Base-by-base conservation (phyloP, 768 basidiomycete genomes). In the Suillus americanus region DNA sequence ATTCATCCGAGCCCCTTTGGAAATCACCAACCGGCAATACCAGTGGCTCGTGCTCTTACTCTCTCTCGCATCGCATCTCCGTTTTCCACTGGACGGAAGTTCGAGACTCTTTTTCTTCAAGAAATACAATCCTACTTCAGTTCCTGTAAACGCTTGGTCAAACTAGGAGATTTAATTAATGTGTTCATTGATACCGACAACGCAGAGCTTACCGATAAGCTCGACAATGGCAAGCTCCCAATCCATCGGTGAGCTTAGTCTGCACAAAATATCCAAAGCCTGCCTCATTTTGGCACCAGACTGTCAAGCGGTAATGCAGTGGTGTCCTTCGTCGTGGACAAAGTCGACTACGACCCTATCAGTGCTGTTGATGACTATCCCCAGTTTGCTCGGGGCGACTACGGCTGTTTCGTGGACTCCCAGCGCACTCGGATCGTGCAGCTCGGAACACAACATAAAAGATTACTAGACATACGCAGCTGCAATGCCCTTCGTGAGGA, bases 401-500 rank as follows among this genome's bases (percentile, higher is more conserved):
- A 95, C 20, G 97, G 97, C 0, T 96, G 91, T 70, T 92, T 91
- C 84, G 82, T 97, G 23, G 93, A 98, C 69, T 77, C 88, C 1
- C 73, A 80, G 2, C 72, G 82, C 8, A 97, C 97, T 23, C 86
- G 87, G 61, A 85, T 98, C 70, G 75, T 91, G 9, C 92, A 96
- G 74, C 82, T 87, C 0, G 95, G 97, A 0, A 70, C 92, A 8
- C 93, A 94, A 69, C 85, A 90, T 66, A 80, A 80, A 8, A 80
- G 83, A 64, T 81, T 89, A 45, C 90, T 86, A 33, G 83, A 85
- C 71, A 75, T 81, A 5, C 77, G 76, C 35, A 73, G 72, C 4
- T 90, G 86, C 71, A 69, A 83, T 30, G 79, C 80, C 37, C 71
- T 86, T 64, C 78, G 91, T 90, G 72, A 70, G 77, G 72, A 50